Base-by-base conservation (phyloP, 768 basidiomycete genomes). In the Cantharellus cinnabarinus region DNA sequence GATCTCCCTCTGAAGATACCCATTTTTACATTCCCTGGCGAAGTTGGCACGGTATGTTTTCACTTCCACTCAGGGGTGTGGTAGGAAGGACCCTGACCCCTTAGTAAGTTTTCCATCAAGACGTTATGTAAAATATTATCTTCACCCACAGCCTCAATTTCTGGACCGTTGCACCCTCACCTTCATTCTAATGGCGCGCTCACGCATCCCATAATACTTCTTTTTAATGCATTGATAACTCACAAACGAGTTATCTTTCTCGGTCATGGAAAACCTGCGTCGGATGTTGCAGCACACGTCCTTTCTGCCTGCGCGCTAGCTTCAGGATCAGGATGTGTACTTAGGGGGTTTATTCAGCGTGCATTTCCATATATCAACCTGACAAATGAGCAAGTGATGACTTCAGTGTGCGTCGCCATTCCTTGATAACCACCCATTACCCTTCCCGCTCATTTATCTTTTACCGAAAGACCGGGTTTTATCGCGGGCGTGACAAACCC, bases 401-500 rank as follows among this genome's bases (percentile, higher is more conserved):
- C 93, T 70, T 77, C 80, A 4, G 82, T 83, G 89, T 90, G 72
- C 71, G 84, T 76, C 37, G 14, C 15, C 34, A 50, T 29, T 61
- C 14, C 38, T 57, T 5, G 5, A 42, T 57, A 5, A 1, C 14
- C 10, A 29, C 35, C 52, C 7, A 54, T 10, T 10, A 54, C 35
- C 38, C 7, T 14, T 7, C 52, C 35, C 35, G 35, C 10, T 57
- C 37, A 42, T 57, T 44, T 15, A 15, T 41, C 42, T 50, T 50
- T 10, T 10, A 15, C 34, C 29, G 2, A 60, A 61, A 90, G 89
- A 42, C 82, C 86, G 3, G 94, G 89, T 7, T 99, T 83, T 67
- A 91, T 99, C 57, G 95, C 93, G 5, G 95, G 95, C 1, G 94
- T 98, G 2, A 93, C 89, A 1, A 99, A 99, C 66, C 95, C 93